Evolutionary conservation across 345 rosid species (phyloP), one percentile per base, ranked within the genome.

Genomic region (Aegle marmelos): DNA sequence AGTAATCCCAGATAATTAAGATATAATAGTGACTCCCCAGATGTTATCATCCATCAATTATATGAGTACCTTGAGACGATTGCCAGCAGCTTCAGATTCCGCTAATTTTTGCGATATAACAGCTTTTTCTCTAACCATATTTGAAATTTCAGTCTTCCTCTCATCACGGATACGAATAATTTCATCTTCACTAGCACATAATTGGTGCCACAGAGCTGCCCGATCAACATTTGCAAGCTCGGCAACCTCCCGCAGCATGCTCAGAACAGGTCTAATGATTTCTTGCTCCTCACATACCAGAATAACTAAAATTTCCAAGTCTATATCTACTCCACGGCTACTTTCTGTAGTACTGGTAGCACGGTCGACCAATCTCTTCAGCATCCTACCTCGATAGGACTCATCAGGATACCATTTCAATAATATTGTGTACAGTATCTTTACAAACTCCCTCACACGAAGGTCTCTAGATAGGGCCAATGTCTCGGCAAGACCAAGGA

Each of bases 401-500:
- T 97, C 94, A 75, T 93, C 91, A 10, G 91, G 91, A 90, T 86
- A 89, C 94, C 92, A 90, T 81, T 94, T 97, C 68, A 91, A 93
- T 71, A 97, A 80, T 83, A 93, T 89, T 31, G 91, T 86, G 85
- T 94, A 94, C 17, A 97, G 84, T 86, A 90, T 83, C 85, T 94
- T 94, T 82, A 91, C 97, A 87, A 97, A 94, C 34, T 82, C 94
- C 90, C 87, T 89, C 70, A 94, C 95, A 79, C 79, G 77, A 83
- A 81, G 90, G 80, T 94, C 94, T 75, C 84, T 85, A 69, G 98
- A 90, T 78, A 88, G 89, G 36, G 93, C 85, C 88, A 97, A 85
- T 48, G 95, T 89, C 92, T 97, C 99, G 13, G 94, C 99, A 78
- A 97, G 98, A 85, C 92, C 89, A 79, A 94, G 94, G 80, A 94